Conservation (phyloP, 163 green algal genomes). For the Scenedesmus sp. region DNA sequence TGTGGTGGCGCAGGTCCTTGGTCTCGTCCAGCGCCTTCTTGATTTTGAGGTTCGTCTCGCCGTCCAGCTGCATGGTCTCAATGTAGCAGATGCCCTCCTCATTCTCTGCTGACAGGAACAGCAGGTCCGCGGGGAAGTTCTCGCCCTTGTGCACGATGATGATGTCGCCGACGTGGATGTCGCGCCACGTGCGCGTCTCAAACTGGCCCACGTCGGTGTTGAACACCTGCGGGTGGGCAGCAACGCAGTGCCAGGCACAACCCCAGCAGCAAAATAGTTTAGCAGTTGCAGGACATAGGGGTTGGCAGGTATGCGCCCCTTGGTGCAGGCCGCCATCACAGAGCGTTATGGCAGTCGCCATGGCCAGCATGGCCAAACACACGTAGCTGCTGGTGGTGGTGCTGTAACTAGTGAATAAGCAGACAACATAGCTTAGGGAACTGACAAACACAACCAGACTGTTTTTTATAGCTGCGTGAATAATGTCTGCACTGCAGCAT, state of each 20-base stretch:
- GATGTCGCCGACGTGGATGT: slow-evolving; percentile 67
- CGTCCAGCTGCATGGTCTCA: slow-evolving; percentile 96
- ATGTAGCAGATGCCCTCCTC: slow-evolving; percentile 91
- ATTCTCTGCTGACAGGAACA: slow-evolving; percentile 80
- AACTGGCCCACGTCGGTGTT: slow-evolving; percentile 51
- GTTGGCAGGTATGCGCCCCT: too few species aligned
- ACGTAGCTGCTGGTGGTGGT: too few species aligned
- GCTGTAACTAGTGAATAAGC: too few species aligned
- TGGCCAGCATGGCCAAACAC: too few species aligned
- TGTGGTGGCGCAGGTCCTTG: slow-evolving; percentile 59
- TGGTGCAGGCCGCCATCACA: too few species aligned
- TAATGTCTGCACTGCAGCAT: too few species aligned
- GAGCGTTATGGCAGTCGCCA: too few species aligned
- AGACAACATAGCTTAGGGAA: too few species aligned
- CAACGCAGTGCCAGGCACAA: neutral
- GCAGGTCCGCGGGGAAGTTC: slow-evolving; percentile 85
- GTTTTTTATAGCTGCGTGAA: too few species aligned
- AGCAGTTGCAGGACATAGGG: too few species aligned
- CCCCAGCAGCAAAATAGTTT: neutral
- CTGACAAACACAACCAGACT: too few species aligned
- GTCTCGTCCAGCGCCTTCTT: slow-evolving; percentile 85
- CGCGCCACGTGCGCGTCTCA: slow-evolving; percentile 59
- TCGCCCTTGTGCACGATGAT: slow-evolving; percentile 66
- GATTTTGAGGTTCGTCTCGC: slow-evolving; percentile 96
- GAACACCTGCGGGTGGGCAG: slow-evolving; percentile 46